These are phyloP conservation scores for Ascomycota sp. DNA, from an alignment of 2,329 filamentous ascomycete species.

Conservation along the genomic window DNA sequence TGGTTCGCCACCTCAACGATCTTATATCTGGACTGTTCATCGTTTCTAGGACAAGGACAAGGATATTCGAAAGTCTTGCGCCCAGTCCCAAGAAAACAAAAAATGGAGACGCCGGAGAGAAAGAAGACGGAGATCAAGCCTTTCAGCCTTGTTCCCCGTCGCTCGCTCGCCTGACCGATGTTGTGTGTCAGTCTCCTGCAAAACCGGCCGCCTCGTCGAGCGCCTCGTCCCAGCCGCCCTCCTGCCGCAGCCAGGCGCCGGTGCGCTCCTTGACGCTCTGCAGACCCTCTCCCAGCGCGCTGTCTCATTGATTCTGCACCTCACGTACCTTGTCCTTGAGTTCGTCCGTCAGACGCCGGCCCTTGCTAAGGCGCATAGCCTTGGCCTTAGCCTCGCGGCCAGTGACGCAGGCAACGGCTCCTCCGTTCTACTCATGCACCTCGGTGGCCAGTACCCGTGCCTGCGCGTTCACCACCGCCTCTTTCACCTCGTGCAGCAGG, in stretches of 20 bases:
- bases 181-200: slow-evolving; percentile 16
- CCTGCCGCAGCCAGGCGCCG: slow-evolving; percentile 49
- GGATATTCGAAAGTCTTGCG: too few relatives aligned
- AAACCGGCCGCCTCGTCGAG: slow-evolving; percentile 35
- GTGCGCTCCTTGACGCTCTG: slow-evolving; percentile 54
- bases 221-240: slow-evolving; percentile 76
- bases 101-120: too few relatives aligned
- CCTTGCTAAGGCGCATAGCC: slow-evolving; percentile 44
- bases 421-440: slow-evolving; percentile 25
- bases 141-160: background rate
- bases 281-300: slow-evolving; percentile 64
- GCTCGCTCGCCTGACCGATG: background rate
- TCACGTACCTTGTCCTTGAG: slow-evolving; percentile 83
- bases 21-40: too few relatives aligned
- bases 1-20: too few relatives aligned
- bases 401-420: slow-evolving; percentile 13
- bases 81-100: too few relatives aligned
- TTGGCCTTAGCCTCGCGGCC: slow-evolving; percentile 22
- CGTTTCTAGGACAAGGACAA: too few relatives aligned
- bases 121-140: too few relatives aligned
- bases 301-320: slow-evolving; percentile 79
- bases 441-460: slow-evolving; percentile 48
- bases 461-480: slow-evolving; percentile 50
- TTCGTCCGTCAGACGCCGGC: slow-evolving; percentile 55
- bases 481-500: slow-evolving; percentile 75